phyloP scores from a whole-genome alignment of 768 basidiomycete species.

The Panellus pusillus region DNA sequence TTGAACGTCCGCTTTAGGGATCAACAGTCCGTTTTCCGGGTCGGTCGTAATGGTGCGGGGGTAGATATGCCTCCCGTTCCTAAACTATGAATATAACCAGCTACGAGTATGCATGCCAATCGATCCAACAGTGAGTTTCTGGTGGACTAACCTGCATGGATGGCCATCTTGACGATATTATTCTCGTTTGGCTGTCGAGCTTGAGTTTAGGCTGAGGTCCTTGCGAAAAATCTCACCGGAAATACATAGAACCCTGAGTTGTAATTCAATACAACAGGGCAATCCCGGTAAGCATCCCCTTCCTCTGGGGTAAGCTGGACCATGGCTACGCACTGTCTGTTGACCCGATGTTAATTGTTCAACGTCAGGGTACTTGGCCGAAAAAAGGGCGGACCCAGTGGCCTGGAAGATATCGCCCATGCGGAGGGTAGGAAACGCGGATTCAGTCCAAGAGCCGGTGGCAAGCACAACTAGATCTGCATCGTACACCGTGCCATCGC shows the following conservation, averaged over 20 bases:
- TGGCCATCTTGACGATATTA: conserved; percentile 74
- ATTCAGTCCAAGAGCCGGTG: conserved; percentile 85
- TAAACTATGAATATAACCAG: conserved; percentile 63
- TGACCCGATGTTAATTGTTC: not conserved
- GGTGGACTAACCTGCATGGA: conserved; percentile 44
- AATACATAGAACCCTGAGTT: conserved; percentile 78
- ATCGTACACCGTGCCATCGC: conserved; percentile 52
- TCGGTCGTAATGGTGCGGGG: conserved; percentile 70
- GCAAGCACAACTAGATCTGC: conserved; percentile 71
- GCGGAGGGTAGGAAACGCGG: conserved; percentile 62
- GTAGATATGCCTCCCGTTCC: conserved; percentile 53
- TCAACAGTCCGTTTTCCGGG: conserved; percentile 53
- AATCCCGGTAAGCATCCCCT: conserved; percentile 54
- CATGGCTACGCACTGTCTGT: conserved; percentile 77
- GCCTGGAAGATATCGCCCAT: conserved; percentile 60
- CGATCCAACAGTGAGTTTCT: no score
- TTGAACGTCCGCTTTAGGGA: conserved; percentile 59
- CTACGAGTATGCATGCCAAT: conserved; percentile 20
- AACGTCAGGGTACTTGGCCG: not conserved
- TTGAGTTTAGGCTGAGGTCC: not conserved
- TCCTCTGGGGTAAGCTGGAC: conserved; percentile 76
- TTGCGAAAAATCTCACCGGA: conserved; percentile 52
- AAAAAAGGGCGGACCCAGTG: conserved; percentile 64
- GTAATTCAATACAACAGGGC: conserved; percentile 75
- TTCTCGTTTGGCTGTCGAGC: conserved; percentile 59